Conservation (phyloP, 163 green algal genomes). For the Trebouxia gelatinosa region DNA sequence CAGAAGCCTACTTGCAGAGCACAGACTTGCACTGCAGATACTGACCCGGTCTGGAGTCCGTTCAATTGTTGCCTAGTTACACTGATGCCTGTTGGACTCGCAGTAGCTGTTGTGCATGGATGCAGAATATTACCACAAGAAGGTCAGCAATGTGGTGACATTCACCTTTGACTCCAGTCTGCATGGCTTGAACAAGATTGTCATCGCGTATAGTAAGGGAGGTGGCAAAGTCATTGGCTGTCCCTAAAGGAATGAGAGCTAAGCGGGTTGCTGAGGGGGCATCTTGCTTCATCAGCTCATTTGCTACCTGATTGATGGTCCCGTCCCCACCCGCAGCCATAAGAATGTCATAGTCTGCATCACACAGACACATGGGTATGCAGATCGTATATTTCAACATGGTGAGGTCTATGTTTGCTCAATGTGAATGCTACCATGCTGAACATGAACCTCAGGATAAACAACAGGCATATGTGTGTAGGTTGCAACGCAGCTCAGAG, state of each 20-base stretch:
- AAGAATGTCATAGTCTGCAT: slow-evolving; percentile 27
- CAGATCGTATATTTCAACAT: neutral
- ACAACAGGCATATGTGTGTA: neutral
- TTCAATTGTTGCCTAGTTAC: no score
- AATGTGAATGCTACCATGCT: neutral
- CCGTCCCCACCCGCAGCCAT: slow-evolving; percentile 22
- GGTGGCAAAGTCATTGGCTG: slow-evolving; percentile 27
- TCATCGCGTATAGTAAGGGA: slow-evolving; percentile 15
- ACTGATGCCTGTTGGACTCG: no score
- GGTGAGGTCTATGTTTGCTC: neutral
- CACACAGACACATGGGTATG: neutral
- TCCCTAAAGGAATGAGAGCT: slow-evolving; percentile 22
- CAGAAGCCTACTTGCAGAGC: no score
- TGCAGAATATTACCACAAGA: no score
- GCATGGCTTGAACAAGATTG: slow-evolving; percentile 25
- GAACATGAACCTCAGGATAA: no score
- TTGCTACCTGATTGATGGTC: slow-evolving; percentile 23
- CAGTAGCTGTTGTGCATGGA: no score
- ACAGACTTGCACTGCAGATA: no score
- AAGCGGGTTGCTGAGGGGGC: slow-evolving; percentile 16
- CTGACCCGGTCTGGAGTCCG: no score
- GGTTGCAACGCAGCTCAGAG: neutral
- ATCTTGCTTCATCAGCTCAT: slow-evolving; percentile 18
- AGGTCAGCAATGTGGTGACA: no score
- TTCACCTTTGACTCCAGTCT: slow-evolving; percentile 23